These are phyloP conservation scores for Phytophthora aleatoria DNA, from an alignment of 352 stramenopile genomes.

Conservation along the genomic window DNA sequence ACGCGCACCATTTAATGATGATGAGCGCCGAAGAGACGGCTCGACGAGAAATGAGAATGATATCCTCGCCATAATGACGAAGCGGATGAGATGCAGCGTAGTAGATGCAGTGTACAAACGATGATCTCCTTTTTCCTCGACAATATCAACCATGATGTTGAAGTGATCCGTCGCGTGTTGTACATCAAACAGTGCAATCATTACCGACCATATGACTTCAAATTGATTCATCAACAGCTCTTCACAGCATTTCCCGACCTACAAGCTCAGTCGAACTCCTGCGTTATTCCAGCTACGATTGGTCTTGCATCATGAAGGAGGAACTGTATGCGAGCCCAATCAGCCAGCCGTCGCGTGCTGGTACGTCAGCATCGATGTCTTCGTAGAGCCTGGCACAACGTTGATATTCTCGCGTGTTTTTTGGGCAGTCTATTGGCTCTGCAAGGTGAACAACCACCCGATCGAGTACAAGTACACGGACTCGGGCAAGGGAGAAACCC, in stretches of 20 bases:
- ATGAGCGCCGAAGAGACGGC: conserved; percentile 3
- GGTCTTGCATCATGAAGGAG: conserved; percentile 36
- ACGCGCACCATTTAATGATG: neutral
- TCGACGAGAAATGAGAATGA: neutral
- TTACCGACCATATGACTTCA: conserved; percentile 17
- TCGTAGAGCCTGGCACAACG: neutral
- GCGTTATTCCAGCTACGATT: neutral
- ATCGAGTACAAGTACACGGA: conserved; percentile 68
- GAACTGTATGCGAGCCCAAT: conserved; percentile 62
- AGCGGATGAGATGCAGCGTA: neutral
- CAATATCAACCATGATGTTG: conserved; percentile 4
- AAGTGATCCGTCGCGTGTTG: conserved; percentile 7
- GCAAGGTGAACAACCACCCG: conserved; percentile 68
- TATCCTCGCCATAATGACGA: neutral
- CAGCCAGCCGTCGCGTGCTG: conserved; percentile 67
- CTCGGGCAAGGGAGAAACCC: conserved; percentile 52
- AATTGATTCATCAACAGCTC: conserved; percentile 37
- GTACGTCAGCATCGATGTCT: conserved; percentile 23
- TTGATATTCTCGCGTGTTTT: neutral
- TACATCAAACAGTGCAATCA: conserved; percentile 7
- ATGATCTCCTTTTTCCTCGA: too few species aligned
- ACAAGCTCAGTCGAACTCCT: too few species aligned
- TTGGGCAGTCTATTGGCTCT: conserved; percentile 65
- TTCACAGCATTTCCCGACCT: conserved; percentile 5
- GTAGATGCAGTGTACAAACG: too few species aligned